These are phyloP conservation scores for Sporothrix pseudoabietina DNA, from an alignment of 2,329 filamentous ascomycete species.

Conservation along the genomic window DNA sequence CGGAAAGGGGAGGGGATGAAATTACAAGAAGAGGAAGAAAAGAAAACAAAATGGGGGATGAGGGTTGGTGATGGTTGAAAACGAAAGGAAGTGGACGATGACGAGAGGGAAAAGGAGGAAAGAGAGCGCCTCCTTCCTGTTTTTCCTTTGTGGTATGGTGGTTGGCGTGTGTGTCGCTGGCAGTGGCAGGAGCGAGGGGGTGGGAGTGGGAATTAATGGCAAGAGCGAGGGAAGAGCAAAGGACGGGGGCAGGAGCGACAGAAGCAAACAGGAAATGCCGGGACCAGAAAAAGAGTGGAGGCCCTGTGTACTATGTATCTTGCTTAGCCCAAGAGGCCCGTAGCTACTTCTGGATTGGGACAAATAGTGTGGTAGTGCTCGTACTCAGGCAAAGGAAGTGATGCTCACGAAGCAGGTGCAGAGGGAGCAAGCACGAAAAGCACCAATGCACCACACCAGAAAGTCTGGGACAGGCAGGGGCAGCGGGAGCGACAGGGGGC, in stretches of 20 bases:
- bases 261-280: constrained; percentile 17
- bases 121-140: constrained; percentile 14
- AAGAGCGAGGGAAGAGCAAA: not conserved
- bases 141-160: constrained; percentile 25
- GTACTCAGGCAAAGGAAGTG: constrained; percentile 14
- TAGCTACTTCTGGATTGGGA: constrained; percentile 19
- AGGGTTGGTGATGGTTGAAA: constrained; percentile 21
- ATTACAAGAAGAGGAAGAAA: not conserved
- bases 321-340: constrained; percentile 6
- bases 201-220: not conserved
- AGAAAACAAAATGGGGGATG: constrained; percentile 1
- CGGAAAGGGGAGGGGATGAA: not conserved
- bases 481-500: constrained; percentile 19
- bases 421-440: not conserved
- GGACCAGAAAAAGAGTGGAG: constrained; percentile 17
- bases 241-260: not conserved
- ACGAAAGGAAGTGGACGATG: constrained; percentile 23
- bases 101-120: constrained; percentile 4
- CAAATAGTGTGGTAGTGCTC: constrained; percentile 7
- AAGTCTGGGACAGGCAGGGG: not conserved
- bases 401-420: constrained; percentile 4
- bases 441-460: not conserved
- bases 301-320: not conserved
- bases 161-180: constrained; percentile 17
- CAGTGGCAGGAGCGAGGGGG: constrained; percentile 22